These are phyloP conservation scores for Apiotrichum brassicae DNA, from an alignment of 1,284 basidiomycete species.

Conservation along the genomic window DNA sequence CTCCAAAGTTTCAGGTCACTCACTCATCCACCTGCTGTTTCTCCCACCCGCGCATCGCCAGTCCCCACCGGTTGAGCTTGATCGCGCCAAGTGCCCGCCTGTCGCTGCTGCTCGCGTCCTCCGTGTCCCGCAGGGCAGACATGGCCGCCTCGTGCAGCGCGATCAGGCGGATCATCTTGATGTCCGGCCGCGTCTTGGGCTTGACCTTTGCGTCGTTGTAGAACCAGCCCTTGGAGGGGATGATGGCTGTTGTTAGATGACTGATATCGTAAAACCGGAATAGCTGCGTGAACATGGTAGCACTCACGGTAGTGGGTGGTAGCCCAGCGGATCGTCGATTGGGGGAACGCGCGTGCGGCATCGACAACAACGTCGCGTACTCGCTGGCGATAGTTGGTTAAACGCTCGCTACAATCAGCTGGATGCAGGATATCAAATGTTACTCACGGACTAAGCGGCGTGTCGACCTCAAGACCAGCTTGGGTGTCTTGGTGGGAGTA, in stretches of 20 bases:
- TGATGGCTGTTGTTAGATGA: neutral
- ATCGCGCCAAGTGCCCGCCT: neutral
- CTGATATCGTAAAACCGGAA: no score
- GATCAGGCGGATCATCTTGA: conserved; percentile 10
- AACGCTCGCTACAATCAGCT: conserved; percentile 5
- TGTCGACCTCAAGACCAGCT: neutral
- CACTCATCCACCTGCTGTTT: conserved; percentile 17
- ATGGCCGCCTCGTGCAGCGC: conserved; percentile 13
- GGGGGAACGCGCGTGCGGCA: conserved; percentile 8
- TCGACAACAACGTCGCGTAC: conserved; percentile 9
- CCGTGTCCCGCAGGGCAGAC: conserved; percentile 8
- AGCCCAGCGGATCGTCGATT: conserved; percentile 12
- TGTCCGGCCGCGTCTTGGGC: neutral
- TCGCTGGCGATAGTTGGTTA: conserved; percentile 13
- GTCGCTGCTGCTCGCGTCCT: neutral
- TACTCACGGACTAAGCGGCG: neutral
- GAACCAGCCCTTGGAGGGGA: conserved; percentile 15
- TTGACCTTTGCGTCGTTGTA: conserved; percentile 4
- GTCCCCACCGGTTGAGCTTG: conserved; percentile 12
- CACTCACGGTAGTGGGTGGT: conserved; percentile 20
- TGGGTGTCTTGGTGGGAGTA: conserved; percentile 14
- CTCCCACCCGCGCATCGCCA: conserved; percentile 12
- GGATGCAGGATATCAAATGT: neutral
- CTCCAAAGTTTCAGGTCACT: conserved; percentile 5
- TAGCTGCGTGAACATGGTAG: neutral